Percentiles rank a stretch among this genome's conserved stretches.
phyloP scores from a whole-genome alignment of 192 early-diverging fungal genomes.

The Podila verticillata region DNA sequence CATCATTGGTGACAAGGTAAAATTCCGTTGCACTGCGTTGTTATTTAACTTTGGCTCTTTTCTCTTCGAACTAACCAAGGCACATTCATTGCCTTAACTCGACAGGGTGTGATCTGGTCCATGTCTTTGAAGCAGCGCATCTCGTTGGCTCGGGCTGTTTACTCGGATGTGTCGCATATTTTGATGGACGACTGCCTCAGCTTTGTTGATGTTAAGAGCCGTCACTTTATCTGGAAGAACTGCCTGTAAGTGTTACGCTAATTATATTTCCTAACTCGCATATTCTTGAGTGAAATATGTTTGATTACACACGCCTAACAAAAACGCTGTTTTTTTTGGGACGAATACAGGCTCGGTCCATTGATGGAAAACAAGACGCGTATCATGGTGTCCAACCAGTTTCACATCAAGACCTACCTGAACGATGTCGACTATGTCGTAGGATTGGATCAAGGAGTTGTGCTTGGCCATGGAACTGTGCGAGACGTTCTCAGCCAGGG shows the following conservation, averaged over 20 bases:
- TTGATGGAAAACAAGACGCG: constrained; percentile 34
- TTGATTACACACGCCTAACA: too few species aligned
- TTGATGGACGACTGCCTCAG: constrained; percentile 89
- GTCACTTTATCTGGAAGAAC: constrained; percentile 46
- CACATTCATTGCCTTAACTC: neutral
- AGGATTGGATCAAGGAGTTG: constrained; percentile 39
- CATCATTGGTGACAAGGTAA: constrained; percentile 62
- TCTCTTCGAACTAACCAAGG: neutral
- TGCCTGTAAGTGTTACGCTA: constrained; percentile 23
- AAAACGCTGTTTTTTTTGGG: neutral
- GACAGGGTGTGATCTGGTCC: constrained; percentile 68
- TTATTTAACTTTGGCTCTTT: neutral
- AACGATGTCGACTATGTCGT: constrained; percentile 49
- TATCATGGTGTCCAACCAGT: constrained; percentile 41
- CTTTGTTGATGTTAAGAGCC: constrained; percentile 81
- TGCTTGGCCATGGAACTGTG: constrained; percentile 41
- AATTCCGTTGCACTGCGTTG: neutral
- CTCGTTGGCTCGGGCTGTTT: constrained; percentile 85
- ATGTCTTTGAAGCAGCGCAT: constrained; percentile 91
- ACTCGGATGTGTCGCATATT: constrained; percentile 67
- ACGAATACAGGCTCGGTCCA: constrained; percentile 24
- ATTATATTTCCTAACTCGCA: too few species aligned
- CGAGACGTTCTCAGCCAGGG: constrained; percentile 41
- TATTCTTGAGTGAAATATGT: too few species aligned
- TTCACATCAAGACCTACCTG: constrained; percentile 47